Percentiles rank a stretch among this genome's conserved stretches.
These are phyloP conservation scores for Psilocybe tampanensis DNA, from an alignment of 768 basidiomycete genomes.

Conservation along the genomic window DNA sequence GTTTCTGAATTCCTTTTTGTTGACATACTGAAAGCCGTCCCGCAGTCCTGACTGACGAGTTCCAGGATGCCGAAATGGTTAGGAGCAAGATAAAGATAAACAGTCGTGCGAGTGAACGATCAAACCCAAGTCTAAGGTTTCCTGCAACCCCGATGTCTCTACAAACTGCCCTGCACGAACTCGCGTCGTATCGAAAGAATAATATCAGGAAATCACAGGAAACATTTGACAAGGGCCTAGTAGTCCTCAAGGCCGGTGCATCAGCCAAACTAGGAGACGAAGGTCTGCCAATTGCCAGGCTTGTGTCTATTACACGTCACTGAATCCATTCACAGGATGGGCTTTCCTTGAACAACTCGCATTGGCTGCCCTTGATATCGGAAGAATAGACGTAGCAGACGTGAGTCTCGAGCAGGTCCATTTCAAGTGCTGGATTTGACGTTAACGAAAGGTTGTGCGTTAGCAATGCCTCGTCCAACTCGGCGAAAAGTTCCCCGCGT, in stretches of 20 bases:
- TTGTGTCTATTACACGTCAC: constrained; percentile 10
- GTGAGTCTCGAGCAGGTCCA: constrained; percentile 43
- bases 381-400: constrained; percentile 71
- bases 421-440: constrained; percentile 21
- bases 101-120: constrained; percentile 5
- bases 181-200: constrained; percentile 55
- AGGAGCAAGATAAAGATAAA: too few relatives aligned
- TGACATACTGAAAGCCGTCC: neutral
- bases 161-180: constrained; percentile 48
- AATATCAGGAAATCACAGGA: constrained; percentile 61
- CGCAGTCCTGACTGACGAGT: too few relatives aligned
- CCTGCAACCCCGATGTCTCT: constrained; percentile 44
- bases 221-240: constrained; percentile 53
- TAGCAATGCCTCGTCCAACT: constrained; percentile 70
- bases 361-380: constrained; percentile 77
- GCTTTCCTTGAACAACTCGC: constrained; percentile 79
- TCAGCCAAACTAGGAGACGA: constrained; percentile 55
- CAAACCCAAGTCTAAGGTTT: constrained; percentile 6
- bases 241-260: constrained; percentile 50
- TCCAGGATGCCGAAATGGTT: too few relatives aligned
- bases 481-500: constrained; percentile 68
- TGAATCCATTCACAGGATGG: constrained; percentile 56
- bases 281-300: constrained; percentile 33
- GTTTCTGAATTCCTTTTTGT: neutral
- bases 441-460: constrained; percentile 23